Base-by-base conservation (phyloP, 1,284 basidiomycete species). In the Hemileia vastatrix region DNA sequence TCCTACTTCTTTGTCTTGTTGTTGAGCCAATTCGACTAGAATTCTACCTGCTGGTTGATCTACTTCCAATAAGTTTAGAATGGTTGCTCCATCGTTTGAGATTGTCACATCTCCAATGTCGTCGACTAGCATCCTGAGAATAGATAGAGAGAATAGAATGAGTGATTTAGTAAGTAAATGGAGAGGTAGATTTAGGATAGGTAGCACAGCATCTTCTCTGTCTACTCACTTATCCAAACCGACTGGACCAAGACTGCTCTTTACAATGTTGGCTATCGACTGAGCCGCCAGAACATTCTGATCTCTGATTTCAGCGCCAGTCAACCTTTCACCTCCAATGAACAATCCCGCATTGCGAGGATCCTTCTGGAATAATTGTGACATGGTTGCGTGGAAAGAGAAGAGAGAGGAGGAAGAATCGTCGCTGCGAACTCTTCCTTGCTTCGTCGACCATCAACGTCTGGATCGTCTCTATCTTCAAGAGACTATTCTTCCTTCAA, bases 31-130 rank as follows among this genome's bases (percentile, higher is more conserved):
- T 77, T 96, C 93, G 58, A 98, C 94, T 68, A 98, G 90, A 66
- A 98, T 94, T 66, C 90, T 86, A 32, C n/a, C n/a, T n/a, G n/a
- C n/a, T n/a, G n/a, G n/a, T n/a, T 96, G 90, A 70, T 92, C n/a
- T 50, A 96, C 92, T 48, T 90, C 85, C 51, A 96, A 81, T 19
- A 97, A 82, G 43, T 89, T 86, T 48, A 98, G 84, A 70, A 99
- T 99, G 32, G 94, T 98, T 23, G 94, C 94, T 56, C 94, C 94
- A 79, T 98, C 94, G 78, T 99, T 99, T 63, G 94, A 96, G 77
- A 99, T 98, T 48, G 94, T 98, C 48, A 98, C 93, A 82, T 98
- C 94, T n/a, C 94, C 94, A 71, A 98, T 94, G 78, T 96, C 95
- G 77, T 98, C 94, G 24, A 97, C 93, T 53, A 97, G 82, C 93